These are phyloP conservation scores for Chondrostereum purpureum DNA, from an alignment of 1,284 basidiomycete genomes.

Conservation along the genomic window DNA sequence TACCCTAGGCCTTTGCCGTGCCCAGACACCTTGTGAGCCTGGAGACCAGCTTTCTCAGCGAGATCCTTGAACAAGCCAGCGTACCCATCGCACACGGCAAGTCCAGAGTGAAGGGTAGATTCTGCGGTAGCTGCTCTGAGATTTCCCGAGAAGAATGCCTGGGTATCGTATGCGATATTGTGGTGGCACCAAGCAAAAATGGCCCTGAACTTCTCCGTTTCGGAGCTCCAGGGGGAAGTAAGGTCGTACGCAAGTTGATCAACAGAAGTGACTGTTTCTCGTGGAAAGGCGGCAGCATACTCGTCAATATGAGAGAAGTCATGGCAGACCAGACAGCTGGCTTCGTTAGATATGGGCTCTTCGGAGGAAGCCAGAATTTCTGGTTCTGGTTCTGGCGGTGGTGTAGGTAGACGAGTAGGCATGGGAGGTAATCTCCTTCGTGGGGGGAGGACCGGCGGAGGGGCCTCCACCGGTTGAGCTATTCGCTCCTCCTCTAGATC, in stretches of 20 bases:
- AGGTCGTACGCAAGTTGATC: conserved; percentile 32
- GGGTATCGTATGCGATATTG: conserved; percentile 37
- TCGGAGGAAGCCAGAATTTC: conserved; percentile 8
- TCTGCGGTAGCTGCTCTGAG: conserved; percentile 27
- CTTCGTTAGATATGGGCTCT: conserved; percentile 13
- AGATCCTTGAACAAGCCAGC: conserved; percentile 34
- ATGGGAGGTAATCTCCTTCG: conserved; percentile 23
- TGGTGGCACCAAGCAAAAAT: conserved; percentile 40
- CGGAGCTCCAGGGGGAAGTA: conserved; percentile 31
- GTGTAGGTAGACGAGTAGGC: conserved; percentile 23
- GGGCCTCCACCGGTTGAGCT: too few relatives aligned
- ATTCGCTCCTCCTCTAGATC: conserved; percentile 6
- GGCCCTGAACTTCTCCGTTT: conserved; percentile 37
- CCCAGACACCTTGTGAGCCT: conserved; percentile 32
- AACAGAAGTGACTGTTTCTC: conserved; percentile 29
- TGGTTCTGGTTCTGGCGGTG: conserved; percentile 21
- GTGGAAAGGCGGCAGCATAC: conserved; percentile 37
- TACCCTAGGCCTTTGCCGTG: conserved; percentile 42
- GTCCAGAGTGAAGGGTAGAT: conserved; percentile 30
- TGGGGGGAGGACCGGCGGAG: conserved; percentile 14
- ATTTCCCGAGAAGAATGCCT: conserved; percentile 35
- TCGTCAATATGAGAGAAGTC: conserved; percentile 35
- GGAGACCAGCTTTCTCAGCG: conserved; percentile 30
- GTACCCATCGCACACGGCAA: conserved; percentile 42
- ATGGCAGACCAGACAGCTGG: conserved; percentile 32